Conservation (phyloP, 2,329 filamentous ascomycete genomes). For the Xylariaceae sp. region DNA sequence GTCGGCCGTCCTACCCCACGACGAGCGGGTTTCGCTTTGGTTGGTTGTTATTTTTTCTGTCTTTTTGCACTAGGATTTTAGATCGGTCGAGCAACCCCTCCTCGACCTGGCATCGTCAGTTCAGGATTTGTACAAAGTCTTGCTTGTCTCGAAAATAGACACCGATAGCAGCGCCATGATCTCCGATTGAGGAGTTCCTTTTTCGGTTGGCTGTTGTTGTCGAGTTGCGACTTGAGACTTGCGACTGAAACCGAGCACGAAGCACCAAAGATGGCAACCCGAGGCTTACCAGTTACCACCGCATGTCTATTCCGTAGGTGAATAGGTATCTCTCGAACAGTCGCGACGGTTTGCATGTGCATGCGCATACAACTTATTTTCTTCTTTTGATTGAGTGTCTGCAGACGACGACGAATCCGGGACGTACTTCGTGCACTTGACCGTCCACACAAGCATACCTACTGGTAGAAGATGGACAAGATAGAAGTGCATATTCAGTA, state of each 20-base stretch:
- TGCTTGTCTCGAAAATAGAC: neutral
- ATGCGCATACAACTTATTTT: neutral
- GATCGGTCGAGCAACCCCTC: neutral
- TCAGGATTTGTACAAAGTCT: neutral
- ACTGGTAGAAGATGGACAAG: neutral
- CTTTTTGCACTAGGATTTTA: neutral
- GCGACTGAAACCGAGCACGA: neutral
- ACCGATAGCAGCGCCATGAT: too few species aligned
- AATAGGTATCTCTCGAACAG: constrained; percentile 1
- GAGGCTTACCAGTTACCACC: neutral
- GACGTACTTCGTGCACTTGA: neutral
- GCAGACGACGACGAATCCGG: neutral
- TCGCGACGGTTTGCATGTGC: constrained; percentile 9
- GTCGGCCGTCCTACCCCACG: neutral
- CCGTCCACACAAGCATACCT: neutral
- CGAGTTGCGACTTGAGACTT: neutral
- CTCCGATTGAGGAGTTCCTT: too few species aligned
- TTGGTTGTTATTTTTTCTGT: neutral
- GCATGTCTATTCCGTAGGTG: neutral
- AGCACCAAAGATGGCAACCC: neutral
- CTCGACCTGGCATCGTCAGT: neutral
- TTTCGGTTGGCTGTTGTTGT: neutral
- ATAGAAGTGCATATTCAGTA: neutral
- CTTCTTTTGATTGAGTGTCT: neutral
- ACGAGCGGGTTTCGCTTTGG: neutral